Evolutionary conservation across 208 protist species (phyloP).

Genomic region (Trypanosoma grayi): DNA sequence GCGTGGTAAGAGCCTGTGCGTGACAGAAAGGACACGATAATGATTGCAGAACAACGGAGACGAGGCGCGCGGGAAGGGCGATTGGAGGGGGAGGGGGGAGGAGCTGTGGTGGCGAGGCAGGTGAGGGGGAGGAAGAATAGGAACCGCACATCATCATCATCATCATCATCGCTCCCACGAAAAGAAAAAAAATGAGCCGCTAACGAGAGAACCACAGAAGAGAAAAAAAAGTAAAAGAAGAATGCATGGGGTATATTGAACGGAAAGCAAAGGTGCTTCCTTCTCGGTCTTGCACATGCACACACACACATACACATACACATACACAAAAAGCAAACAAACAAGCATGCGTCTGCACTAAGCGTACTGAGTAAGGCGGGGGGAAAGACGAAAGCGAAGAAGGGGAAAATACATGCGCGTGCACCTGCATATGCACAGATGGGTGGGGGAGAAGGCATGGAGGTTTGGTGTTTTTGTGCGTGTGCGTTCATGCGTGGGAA

Average conservation of each 20-base stretch:
- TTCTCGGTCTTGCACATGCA: background rate
- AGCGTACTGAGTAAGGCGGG: too few species aligned
- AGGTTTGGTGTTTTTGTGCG: too few species aligned
- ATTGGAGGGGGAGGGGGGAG: too few species aligned
- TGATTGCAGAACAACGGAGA: too few species aligned
- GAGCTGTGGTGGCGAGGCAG: background rate
- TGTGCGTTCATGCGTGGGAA: background rate
- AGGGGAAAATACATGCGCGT: too few species aligned
- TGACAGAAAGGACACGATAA: too few species aligned
- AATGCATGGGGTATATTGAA: background rate
- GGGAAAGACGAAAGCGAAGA: background rate
- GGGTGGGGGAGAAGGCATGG: background rate
- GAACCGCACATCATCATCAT: too few species aligned
- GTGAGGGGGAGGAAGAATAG: background rate
- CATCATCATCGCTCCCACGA: too few species aligned
- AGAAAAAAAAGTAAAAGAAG: background rate
- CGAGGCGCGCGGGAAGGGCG: too few species aligned
- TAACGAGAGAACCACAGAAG: background rate
- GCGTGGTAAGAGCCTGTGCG: background rate
- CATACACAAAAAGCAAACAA: slow-evolving; percentile 1
- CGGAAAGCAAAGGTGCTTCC: background rate
- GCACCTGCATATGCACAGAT: background rate
- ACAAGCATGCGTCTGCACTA: too few species aligned
- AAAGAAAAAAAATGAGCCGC: slow-evolving; percentile 10
- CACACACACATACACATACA: background rate